phyloP scores from a whole-genome alignment of 2,329 filamentous ascomycete genomes.

The Magnaporthiopsis incrustans region DNA sequence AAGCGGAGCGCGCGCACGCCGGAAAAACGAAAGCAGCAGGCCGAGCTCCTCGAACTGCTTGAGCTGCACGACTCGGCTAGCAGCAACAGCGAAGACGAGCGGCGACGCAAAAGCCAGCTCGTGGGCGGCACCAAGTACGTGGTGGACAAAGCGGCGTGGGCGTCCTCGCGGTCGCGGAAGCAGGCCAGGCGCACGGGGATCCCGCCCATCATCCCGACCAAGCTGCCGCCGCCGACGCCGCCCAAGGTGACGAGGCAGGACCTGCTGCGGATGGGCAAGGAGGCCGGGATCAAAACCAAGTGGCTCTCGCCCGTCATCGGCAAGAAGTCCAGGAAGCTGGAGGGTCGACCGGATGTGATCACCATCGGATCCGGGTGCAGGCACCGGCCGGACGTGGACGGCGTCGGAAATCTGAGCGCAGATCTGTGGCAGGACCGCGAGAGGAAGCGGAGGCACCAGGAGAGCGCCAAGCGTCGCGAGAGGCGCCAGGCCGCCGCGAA shows the following conservation, averaged over 20 bases:
- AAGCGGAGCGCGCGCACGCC: neutral
- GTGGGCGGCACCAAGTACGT: conserved; percentile 3
- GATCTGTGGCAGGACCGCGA: conserved; percentile 1
- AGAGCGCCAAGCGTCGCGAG: neutral
- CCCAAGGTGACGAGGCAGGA: neutral
- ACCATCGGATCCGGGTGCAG: neutral
- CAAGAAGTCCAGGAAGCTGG: neutral
- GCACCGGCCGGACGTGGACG: neutral
- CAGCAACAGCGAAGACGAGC: neutral
- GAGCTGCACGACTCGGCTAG: neutral
- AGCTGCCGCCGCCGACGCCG: neutral
- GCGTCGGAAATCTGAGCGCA: neutral
- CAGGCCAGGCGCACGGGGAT: neutral
- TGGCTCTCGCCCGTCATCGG: neutral
- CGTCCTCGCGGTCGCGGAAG: too few species aligned
- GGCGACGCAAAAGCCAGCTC: neutral
- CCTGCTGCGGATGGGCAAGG: neutral
- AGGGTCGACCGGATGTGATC: neutral
- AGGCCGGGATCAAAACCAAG: neutral
- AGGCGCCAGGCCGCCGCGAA: neutral
- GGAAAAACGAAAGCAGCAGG: neutral
- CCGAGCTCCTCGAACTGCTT: neutral
- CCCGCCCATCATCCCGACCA: conserved; percentile 2
- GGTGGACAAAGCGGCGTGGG: neutral
- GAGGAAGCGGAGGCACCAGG: neutral